Percentiles rank a stretch among this genome's conserved stretches.
phyloP scores from a whole-genome alignment of 257 asterid genomes.

The Coffea canephora region DNA sequence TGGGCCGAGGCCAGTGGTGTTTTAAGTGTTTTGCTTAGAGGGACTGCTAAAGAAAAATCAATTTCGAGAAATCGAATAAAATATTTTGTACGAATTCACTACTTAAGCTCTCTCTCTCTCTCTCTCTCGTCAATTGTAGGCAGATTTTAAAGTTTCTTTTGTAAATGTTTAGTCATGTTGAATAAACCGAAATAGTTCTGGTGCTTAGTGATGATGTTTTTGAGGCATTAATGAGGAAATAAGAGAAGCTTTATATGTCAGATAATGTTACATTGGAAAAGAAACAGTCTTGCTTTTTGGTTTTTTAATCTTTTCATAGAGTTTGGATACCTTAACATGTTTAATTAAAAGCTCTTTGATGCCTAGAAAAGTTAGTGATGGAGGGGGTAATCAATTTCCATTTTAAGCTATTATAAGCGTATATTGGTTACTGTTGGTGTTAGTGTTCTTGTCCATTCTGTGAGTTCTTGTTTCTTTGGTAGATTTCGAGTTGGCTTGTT shows the following conservation, averaged over 20 bases:
- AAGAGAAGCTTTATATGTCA: not conserved
- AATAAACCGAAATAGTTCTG: not conserved
- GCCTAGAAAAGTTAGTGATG: not conserved
- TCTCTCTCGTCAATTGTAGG: not conserved
- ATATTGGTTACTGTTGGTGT: not conserved
- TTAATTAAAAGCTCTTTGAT: not conserved
- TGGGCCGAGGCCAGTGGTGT: constrained; percentile 83
- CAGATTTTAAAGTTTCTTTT: not conserved
- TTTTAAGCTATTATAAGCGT: not conserved
- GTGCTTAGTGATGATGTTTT: not conserved
- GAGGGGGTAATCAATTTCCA: not conserved
- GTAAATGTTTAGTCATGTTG: not conserved
- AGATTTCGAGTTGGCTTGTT: not conserved
- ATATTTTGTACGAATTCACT: constrained; percentile 45
- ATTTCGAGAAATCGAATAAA: constrained; percentile 51
- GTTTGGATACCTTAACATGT: not conserved
- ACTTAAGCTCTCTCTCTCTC: too few relatives aligned
- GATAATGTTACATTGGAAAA: not conserved
- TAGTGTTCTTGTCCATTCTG: not conserved
- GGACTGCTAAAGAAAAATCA: constrained; percentile 42
- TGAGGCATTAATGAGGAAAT: not conserved
- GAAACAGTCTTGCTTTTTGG: not conserved
- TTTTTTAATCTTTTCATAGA: not conserved
- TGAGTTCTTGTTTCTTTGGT: not conserved
- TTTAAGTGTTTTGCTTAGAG: constrained; percentile 63